Evolutionary conservation across 1,284 basidiomycete species (phyloP).

Genomic region (Wallemia hederae): DNA sequence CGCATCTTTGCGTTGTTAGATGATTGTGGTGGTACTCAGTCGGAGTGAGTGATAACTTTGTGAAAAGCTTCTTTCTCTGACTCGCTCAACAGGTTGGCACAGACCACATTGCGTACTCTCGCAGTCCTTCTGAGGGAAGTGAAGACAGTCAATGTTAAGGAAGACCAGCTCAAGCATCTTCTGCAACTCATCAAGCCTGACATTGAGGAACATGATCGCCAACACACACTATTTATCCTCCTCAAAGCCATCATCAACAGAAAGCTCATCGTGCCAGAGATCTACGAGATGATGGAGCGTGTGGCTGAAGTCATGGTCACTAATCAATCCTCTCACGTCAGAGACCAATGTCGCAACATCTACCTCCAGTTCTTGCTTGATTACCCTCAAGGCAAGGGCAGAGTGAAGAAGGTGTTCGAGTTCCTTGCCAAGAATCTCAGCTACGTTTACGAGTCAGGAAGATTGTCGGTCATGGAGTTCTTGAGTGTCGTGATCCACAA

Average conservation of each 20-base stretch:
- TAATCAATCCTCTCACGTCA: constrained; percentile 64
- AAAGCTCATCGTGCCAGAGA: constrained; percentile 76
- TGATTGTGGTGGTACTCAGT: constrained; percentile 58
- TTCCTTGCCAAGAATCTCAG: constrained; percentile 83
- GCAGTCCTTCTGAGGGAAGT: constrained; percentile 62
- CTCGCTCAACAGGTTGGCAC: constrained; percentile 24
- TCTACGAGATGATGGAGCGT: constrained; percentile 91
- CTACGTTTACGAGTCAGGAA: constrained; percentile 68
- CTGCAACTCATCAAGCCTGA: constrained; percentile 65
- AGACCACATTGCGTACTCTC: constrained; percentile 63
- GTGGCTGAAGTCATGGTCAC: constrained; percentile 87
- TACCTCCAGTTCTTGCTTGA: constrained; percentile 87
- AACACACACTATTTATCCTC: constrained; percentile 60
- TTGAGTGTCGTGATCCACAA: constrained; percentile 55
- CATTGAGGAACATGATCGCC: constrained; percentile 73
- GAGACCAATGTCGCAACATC: constrained; percentile 64
- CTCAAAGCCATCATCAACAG: constrained; percentile 74
- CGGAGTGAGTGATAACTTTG: constrained; percentile 23
- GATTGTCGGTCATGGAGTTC: constrained; percentile 73
- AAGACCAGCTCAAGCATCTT: constrained; percentile 63
- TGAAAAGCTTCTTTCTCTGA: not conserved
- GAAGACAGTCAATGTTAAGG: constrained; percentile 46
- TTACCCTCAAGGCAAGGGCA: constrained; percentile 83
- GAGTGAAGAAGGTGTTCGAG: constrained; percentile 59
- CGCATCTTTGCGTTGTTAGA: constrained; percentile 67